Conservation (phyloP, 768 basidiomycete genomes). For the Leccinum obscurum region DNA sequence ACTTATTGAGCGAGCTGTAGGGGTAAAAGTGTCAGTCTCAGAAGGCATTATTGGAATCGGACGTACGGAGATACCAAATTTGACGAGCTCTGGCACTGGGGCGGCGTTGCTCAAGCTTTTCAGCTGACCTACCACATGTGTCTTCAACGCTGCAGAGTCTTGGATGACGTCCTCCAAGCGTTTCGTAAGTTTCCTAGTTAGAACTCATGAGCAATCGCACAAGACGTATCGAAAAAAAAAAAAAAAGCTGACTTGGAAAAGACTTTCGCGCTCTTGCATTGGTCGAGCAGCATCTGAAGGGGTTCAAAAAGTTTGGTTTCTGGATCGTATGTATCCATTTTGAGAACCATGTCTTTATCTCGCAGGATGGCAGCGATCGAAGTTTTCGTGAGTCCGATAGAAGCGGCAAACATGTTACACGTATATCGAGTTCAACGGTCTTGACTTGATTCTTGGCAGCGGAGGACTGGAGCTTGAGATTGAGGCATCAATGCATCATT, state of each 20-base stretch:
- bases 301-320: conserved; percentile 79
- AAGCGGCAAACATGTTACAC: conserved; percentile 91
- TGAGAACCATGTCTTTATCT: conserved; percentile 76
- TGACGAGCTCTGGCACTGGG: conserved; percentile 79
- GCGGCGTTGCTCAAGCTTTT: conserved; percentile 70
- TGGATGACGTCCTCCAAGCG: conserved; percentile 79
- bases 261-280: conserved; percentile 77
- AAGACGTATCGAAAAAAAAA: too few species aligned
- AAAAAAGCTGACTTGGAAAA: conserved; percentile 71
- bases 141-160: conserved; percentile 69
- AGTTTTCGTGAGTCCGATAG: conserved; percentile 88
- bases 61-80: conserved; percentile 86
- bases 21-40: not conserved
- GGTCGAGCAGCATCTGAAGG: conserved; percentile 77
- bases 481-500: too few species aligned
- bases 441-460: too few species aligned
- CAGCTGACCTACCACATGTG: conserved; percentile 70
- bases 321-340: conserved; percentile 74
- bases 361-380: conserved; percentile 68
- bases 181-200: conserved; percentile 78
- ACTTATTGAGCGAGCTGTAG: conserved; percentile 84
- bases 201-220: conserved; percentile 2
- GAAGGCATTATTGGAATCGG: not conserved
- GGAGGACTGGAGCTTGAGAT: too few species aligned
- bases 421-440: too few species aligned